Conservation (phyloP, 2,329 filamentous ascomycete genomes). For the Colletotrichum falcatum region DNA sequence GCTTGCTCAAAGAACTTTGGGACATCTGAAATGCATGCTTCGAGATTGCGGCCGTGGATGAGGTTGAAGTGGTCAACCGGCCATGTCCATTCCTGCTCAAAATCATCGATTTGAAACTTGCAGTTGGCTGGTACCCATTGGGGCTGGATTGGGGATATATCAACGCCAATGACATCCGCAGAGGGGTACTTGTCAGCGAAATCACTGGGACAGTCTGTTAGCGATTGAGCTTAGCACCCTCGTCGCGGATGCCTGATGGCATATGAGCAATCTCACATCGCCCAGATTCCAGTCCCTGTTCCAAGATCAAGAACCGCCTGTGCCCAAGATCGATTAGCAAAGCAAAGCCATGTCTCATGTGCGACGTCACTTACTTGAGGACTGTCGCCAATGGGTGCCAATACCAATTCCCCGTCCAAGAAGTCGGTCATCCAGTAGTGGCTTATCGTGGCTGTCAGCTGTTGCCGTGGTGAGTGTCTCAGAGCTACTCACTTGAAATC, state of each 20-base stretch:
- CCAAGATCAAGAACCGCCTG: constrained; percentile 57
- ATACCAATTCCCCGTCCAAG: constrained; percentile 50
- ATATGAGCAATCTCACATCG: constrained; percentile 48
- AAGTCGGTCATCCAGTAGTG: constrained; percentile 42
- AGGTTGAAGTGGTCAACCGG: constrained; percentile 62
- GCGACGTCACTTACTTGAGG: constrained; percentile 38
- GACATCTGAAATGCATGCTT: constrained; percentile 69
- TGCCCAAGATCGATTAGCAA: too few species aligned
- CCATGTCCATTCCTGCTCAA: constrained; percentile 57
- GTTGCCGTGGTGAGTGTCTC: too few species aligned
- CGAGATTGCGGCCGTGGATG: constrained; percentile 70
- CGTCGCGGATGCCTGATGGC: too few species aligned
- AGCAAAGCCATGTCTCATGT: not conserved
- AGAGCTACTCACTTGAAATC: constrained; percentile 21
- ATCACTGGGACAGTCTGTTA: constrained; percentile 48
- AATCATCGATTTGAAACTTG: constrained; percentile 53
- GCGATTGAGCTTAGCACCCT: constrained; percentile 51
- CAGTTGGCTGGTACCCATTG: constrained; percentile 50
- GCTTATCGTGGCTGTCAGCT: not conserved
- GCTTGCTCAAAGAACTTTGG: constrained; percentile 45
- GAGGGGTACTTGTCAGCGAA: constrained; percentile 57
- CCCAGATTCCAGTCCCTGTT: constrained; percentile 59
- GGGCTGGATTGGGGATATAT: constrained; percentile 69
- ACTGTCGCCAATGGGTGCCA: constrained; percentile 51
- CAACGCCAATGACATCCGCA: constrained; percentile 61